These are phyloP conservation scores for Prasinococcaceae sp. DNA, from an alignment of 139 green algal species.

Conservation along the genomic window DNA sequence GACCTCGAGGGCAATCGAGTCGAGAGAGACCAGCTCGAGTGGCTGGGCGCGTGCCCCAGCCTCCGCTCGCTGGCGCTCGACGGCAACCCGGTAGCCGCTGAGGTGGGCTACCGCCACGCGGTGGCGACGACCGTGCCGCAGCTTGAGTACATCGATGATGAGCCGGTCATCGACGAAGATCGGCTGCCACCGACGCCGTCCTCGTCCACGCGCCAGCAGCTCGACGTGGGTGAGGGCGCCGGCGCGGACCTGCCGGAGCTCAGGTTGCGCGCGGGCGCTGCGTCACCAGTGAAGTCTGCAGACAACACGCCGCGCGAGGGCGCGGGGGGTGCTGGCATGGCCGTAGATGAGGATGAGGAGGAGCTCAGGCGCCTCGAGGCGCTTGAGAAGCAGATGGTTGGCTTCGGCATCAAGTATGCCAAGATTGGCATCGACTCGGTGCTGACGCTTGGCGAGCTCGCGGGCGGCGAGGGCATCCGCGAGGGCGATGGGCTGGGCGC, in stretches of 20 bases:
- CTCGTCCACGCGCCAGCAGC: background rate
- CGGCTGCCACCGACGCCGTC: no score
- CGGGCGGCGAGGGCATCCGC: background rate
- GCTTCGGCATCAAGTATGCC: conserved; percentile 13
- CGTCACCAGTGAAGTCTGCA: no score
- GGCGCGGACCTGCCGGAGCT: no score
- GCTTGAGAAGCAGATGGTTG: background rate
- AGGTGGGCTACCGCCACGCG: background rate
- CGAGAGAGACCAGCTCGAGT: conserved; percentile 1
- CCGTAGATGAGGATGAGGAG: background rate
- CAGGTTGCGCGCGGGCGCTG: no score
- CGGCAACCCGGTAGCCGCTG: background rate
- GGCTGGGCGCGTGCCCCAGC: conserved; percentile 2
- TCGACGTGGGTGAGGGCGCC: conserved; percentile 1
- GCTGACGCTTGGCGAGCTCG: background rate
- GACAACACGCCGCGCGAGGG: background rate
- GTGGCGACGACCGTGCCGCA: background rate
- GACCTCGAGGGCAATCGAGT: conserved; percentile 10
- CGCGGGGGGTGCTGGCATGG: background rate
- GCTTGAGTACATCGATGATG: background rate
- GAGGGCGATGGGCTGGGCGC: no score
- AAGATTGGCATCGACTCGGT: conserved; percentile 7
- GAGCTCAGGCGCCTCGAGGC: background rate
- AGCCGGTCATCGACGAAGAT: conserved; percentile 1
- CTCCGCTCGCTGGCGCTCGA: conserved; percentile 1